These are phyloP conservation scores for Pseudoturritis turrita DNA, from an alignment of 345 rosid species.

Conservation along the genomic window DNA sequence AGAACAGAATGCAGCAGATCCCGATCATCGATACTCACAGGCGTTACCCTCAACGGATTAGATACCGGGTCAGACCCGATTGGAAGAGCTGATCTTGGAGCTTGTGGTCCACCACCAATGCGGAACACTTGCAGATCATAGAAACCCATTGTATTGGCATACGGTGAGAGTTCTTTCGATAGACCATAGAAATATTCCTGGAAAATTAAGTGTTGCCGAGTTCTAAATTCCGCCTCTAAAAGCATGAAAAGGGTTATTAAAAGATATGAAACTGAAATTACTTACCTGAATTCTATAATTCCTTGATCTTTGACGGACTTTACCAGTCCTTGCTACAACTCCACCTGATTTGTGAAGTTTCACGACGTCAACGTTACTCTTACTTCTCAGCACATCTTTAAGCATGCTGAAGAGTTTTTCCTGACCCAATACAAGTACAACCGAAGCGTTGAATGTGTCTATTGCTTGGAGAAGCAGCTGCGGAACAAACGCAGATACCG, in stretches of 20 bases:
- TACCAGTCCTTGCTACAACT: slow-evolving; percentile 66
- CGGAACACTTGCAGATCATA: slow-evolving; percentile 62
- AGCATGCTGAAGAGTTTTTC: slow-evolving; percentile 97
- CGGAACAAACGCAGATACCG: slow-evolving; percentile 18
- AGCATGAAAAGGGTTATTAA: neutral
- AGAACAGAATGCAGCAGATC: slow-evolving; percentile 73
- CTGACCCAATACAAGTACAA: slow-evolving; percentile 90
- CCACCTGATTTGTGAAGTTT: slow-evolving; percentile 92
- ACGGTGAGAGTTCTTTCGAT: slow-evolving; percentile 75
- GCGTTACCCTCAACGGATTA: slow-evolving; percentile 55
- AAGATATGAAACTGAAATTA: neutral
- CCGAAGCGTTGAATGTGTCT: slow-evolving; percentile 71
- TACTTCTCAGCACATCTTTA: slow-evolving; percentile 56
- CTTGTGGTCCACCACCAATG: slow-evolving; percentile 87
- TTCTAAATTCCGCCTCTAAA: neutral
- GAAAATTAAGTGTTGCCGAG: neutral
- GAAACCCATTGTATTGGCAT: slow-evolving; percentile 59
- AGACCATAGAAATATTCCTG: slow-evolving; percentile 92
- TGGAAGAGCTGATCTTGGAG: slow-evolving; percentile 80
- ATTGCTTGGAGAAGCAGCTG: slow-evolving; percentile 86
- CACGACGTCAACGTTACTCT: slow-evolving; percentile 77
- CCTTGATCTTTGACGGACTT: slow-evolving; percentile 60
- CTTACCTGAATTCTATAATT: slow-evolving; percentile 69
- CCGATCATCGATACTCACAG: slow-evolving; percentile 46
- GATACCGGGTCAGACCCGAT: slow-evolving; percentile 49